Evolutionary conservation across 2,329 filamentous ascomycete species (phyloP).

Genomic region (Tolypocladium album): DNA sequence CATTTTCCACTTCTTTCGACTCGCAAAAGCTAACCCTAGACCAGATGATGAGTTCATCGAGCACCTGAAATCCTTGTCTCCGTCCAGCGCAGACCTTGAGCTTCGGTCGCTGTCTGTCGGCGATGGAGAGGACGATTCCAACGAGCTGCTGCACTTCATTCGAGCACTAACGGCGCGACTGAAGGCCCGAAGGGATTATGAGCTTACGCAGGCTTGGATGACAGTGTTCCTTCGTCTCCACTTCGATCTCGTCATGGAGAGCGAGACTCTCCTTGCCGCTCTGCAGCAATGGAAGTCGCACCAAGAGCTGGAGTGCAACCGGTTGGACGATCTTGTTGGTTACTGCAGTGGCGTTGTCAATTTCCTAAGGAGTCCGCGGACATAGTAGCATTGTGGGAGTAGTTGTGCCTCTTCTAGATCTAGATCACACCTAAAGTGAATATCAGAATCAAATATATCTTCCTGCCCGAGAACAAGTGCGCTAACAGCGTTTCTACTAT

Average conservation of each 20-base stretch:
- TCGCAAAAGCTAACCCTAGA: conserved; percentile 10
- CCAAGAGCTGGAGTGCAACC: conserved; percentile 59
- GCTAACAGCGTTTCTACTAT: background rate
- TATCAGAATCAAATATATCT: background rate
- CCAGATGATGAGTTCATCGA: conserved; percentile 58
- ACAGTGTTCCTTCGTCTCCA: conserved; percentile 81
- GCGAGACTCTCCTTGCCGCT: conserved; percentile 41
- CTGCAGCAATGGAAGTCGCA: conserved; percentile 61
- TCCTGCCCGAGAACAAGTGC: background rate
- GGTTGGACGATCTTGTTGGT: conserved; percentile 67
- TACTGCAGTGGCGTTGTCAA: conserved; percentile 81
- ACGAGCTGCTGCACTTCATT: conserved; percentile 74
- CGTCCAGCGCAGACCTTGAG: conserved; percentile 80
- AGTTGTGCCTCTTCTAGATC: background rate
- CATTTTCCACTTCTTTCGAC: conserved; percentile 1
- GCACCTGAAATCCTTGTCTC: conserved; percentile 70
- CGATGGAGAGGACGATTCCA: conserved; percentile 35
- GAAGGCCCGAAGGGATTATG: conserved; percentile 66
- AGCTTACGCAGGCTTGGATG: conserved; percentile 96
- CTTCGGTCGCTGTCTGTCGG: conserved; percentile 63
- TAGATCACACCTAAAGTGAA: background rate
- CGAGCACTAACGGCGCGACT: conserved; percentile 65
- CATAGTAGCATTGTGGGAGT: conserved; percentile 18
- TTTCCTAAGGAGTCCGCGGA: conserved; percentile 59
- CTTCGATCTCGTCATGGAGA: conserved; percentile 43